These are phyloP conservation scores for Hippophae rhamnoides DNA, from an alignment of 306 rosid genomes.

Conservation along the genomic window DNA sequence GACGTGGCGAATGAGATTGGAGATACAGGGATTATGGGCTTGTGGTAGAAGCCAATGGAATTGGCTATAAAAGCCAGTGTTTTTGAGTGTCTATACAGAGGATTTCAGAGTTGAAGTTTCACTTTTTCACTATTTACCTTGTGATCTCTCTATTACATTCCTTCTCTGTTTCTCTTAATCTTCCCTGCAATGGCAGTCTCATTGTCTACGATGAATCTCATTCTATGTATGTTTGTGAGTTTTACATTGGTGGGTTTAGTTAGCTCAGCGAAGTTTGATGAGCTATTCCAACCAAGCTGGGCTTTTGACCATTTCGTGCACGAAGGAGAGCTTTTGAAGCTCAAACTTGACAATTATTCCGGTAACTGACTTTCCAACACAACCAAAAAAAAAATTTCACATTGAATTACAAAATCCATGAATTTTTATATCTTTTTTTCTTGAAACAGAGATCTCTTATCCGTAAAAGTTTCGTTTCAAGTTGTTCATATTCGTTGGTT, in stretches of 20 bases:
- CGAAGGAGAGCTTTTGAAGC: conserved; percentile 68
- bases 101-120: conserved; percentile 25
- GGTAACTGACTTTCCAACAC: conserved; percentile 28
- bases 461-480: not conserved
- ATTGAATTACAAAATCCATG: no score
- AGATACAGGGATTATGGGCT: conserved; percentile 11
- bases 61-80: conserved; percentile 30
- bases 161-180: not conserved
- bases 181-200: conserved; percentile 15
- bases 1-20: conserved; percentile 27
- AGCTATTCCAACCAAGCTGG: conserved; percentile 85
- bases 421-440: not conserved
- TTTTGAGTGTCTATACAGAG: conserved; percentile 8
- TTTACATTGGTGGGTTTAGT: conserved; percentile 30
- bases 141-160: not conserved
- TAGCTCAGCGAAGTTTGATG: conserved; percentile 56
- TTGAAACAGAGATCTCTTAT: no score
- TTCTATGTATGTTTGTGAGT: conserved; percentile 28
- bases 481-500: not conserved
- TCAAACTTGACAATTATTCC: conserved; percentile 69
- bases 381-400: not conserved
- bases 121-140: conserved; percentile 8
- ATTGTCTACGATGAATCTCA: conserved; percentile 8
- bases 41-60: conserved; percentile 32
- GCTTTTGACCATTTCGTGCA: conserved; percentile 67